Conservation (phyloP, 164 flowering plant species). For the Paratinospora sagittata region DNA sequence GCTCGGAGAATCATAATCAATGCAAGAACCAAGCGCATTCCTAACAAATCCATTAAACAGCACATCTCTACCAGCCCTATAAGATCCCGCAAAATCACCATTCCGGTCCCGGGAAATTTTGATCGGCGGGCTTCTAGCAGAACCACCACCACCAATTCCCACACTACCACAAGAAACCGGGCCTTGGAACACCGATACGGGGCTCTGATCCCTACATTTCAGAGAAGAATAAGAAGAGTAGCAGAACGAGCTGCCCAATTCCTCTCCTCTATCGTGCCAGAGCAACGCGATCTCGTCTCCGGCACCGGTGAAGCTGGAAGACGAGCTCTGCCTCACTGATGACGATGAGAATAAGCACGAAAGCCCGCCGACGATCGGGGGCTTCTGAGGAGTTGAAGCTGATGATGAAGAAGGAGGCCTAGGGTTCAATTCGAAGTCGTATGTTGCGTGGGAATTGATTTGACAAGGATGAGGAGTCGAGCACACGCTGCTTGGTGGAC, state of each 20-base stretch:
- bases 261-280: conserved; percentile 59
- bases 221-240: conserved; percentile 38
- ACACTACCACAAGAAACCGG: conserved; percentile 51
- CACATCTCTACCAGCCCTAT: conserved; percentile 32
- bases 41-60: conserved; percentile 66
- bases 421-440: conserved; percentile 54
- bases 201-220: conserved; percentile 70
- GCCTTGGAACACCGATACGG: conserved; percentile 82
- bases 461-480: conserved; percentile 56
- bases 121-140: conserved; percentile 50
- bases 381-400: conserved; percentile 34
- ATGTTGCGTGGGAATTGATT: conserved; percentile 51
- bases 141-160: conserved; percentile 31
- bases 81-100: conserved; percentile 27
- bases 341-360: conserved; percentile 64
- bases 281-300: conserved; percentile 49
- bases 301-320: conserved; percentile 32
- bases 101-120: conserved; percentile 29
- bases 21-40: conserved; percentile 58
- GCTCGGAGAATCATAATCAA: too few species aligned
- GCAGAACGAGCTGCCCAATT: conserved; percentile 52
- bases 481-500: conserved; percentile 69
- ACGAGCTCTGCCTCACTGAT: conserved; percentile 35
- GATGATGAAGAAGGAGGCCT: conserved; percentile 39
- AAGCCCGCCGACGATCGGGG: conserved; percentile 72